A percentile compares a stretch with the other conserved stretches of the same genome.
Conservation (phyloP, 257 asterid genomes). For the Primulina huaijiensis region DNA sequence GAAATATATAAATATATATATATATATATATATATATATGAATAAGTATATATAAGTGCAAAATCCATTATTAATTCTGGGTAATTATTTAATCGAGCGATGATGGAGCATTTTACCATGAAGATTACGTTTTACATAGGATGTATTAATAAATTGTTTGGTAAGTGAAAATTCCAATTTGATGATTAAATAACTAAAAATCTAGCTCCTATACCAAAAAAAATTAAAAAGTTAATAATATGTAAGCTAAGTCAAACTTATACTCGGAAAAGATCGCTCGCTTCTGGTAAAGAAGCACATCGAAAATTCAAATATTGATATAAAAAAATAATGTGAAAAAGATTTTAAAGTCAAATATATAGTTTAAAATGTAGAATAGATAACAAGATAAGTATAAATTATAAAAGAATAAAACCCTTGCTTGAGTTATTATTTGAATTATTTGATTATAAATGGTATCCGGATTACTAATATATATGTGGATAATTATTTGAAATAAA, state of each 20-base stretch:
- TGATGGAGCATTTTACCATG: not conserved
- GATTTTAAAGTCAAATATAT: not conserved
- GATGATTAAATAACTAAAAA: not conserved
- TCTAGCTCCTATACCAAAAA: not conserved
- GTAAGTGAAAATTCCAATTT: not conserved
- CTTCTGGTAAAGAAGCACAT: not conserved
- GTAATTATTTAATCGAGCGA: not conserved
- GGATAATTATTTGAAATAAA: no score
- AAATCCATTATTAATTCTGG: not conserved
- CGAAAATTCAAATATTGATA: not conserved
- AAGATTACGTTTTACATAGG: not conserved
- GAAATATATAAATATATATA: no score
- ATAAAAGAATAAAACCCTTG: no score
- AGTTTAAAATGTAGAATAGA: not conserved
- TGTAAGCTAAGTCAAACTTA: not conserved
- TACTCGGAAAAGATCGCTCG: not conserved
- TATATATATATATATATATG: no score
- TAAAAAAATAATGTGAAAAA: no score
- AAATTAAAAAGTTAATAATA: no score
- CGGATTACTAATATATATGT: no score
- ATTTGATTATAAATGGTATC: no score
- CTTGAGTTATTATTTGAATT: no score
- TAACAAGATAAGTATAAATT: no score
- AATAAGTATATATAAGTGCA: no score
- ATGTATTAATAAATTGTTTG: not conserved